Conservation (phyloP, 306 rosid species). For the Prunus salicina region DNA sequence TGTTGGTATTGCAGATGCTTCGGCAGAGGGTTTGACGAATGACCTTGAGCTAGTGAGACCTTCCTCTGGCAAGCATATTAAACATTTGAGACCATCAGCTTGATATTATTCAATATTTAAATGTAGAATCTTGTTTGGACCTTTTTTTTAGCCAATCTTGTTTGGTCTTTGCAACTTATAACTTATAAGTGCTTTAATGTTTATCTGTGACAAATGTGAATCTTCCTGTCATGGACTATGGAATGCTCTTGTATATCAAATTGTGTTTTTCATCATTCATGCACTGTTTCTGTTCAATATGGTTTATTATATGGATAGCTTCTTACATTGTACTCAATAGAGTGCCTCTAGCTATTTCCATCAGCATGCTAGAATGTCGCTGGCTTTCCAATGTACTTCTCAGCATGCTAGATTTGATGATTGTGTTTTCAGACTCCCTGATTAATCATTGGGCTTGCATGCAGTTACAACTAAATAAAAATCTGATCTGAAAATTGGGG, state of each 20-base stretch:
- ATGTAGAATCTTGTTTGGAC: constrained; percentile 37
- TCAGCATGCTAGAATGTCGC: background rate
- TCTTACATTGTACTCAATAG: background rate
- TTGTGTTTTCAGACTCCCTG: background rate
- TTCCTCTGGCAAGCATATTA: constrained; percentile 49
- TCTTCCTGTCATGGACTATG: background rate
- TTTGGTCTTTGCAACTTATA: background rate
- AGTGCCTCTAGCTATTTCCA: background rate
- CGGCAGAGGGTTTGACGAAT: constrained; percentile 37
- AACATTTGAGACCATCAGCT: constrained; percentile 73
- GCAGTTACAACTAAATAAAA: background rate
- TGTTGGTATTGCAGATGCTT: constrained; percentile 47
- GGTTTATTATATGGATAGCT: background rate
- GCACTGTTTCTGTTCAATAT: too few species aligned
- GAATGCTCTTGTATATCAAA: background rate
- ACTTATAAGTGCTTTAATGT: background rate
- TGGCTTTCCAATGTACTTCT: too few species aligned
- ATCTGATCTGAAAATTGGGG: background rate
- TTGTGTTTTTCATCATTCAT: too few species aligned
- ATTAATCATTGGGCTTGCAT: background rate
- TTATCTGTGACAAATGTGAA: background rate
- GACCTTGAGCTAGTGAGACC: constrained; percentile 54
- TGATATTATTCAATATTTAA: constrained; percentile 60
- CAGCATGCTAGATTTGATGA: background rate
- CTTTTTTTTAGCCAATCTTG: background rate